Percentiles rank a stretch among this genome's conserved stretches.
These are phyloP conservation scores for Globisporangium iwayamae DNA, from an alignment of 352 stramenopile genomes.

Conservation along the genomic window DNA sequence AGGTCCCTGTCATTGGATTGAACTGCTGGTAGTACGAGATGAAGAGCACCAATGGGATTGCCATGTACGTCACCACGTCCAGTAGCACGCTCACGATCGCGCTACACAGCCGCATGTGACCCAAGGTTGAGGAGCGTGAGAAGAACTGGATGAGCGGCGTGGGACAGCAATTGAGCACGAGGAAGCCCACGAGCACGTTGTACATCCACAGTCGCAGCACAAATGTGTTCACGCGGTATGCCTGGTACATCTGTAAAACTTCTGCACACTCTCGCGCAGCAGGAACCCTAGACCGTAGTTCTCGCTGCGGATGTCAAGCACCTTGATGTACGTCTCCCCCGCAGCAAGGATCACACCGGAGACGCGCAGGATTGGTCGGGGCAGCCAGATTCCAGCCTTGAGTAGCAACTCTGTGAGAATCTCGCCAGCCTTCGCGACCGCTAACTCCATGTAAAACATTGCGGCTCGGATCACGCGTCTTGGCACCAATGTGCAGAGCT, in stretches of 20 bases:
- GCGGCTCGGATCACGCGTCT: too few species aligned
- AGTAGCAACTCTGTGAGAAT: too few species aligned
- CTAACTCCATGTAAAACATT: too few species aligned
- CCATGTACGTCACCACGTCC: slow-evolving; percentile 27
- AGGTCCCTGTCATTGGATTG: slow-evolving; percentile 13
- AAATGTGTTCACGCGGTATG: slow-evolving; percentile 27
- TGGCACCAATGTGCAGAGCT: too few species aligned
- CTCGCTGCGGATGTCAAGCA: too few species aligned
- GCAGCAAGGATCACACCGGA: too few species aligned
- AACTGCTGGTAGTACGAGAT: slow-evolving; percentile 23
- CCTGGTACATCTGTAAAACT: neutral
- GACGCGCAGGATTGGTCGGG: too few species aligned
- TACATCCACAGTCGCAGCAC: slow-evolving; percentile 31
- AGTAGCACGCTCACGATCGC: slow-evolving; percentile 28
- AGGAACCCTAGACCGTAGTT: too few species aligned
- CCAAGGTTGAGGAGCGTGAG: neutral
- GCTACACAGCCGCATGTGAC: neutral
- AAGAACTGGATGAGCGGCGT: slow-evolving; percentile 4
- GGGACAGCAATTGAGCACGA: slow-evolving; percentile 35
- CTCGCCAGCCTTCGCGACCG: too few species aligned
- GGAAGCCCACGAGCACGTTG: slow-evolving; percentile 27
- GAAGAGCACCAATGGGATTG: slow-evolving; percentile 22
- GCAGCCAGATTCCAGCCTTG: too few species aligned
- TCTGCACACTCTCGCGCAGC: too few species aligned
- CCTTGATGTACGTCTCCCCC: too few species aligned